Evolutionary conservation across 495 filamentous ascomycete genomes (phyloP).

Genomic region (Paragyromitra xinjiangensis): DNA sequence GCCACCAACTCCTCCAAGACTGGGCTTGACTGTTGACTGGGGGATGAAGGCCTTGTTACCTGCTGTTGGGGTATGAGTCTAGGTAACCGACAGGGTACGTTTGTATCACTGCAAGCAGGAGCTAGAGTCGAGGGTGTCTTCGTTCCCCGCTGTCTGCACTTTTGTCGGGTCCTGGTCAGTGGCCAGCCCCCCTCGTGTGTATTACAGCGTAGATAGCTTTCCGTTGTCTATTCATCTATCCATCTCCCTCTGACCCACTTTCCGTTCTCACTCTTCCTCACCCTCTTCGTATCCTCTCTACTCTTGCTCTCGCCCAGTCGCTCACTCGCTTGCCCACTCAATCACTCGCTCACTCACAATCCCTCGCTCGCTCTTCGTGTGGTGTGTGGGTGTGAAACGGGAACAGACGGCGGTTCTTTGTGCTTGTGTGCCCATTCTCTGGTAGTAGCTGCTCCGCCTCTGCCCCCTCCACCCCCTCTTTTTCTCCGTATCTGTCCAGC

Average conservation of each 20-base stretch:
- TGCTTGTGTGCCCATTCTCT: constrained; percentile 34
- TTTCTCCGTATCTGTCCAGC: constrained; percentile 34
- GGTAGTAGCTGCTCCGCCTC: constrained; percentile 33
- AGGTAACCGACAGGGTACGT: constrained; percentile 33
- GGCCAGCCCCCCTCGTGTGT: constrained; percentile 21
- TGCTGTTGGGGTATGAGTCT: constrained; percentile 24
- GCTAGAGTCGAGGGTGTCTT: constrained; percentile 9
- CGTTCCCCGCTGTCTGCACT: constrained; percentile 31
- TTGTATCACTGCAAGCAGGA: constrained; percentile 5
- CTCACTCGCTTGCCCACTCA: neutral
- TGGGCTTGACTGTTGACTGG: constrained; percentile 1
- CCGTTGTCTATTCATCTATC: neutral
- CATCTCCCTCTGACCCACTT: neutral
- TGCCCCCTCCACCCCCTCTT: constrained; percentile 46
- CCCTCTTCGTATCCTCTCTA: neutral
- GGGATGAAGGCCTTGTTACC: constrained; percentile 11
- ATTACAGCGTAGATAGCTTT: constrained; percentile 3
- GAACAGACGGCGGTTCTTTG: constrained; percentile 43
- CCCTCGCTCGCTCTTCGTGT: constrained; percentile 6
- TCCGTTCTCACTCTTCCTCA: neutral
- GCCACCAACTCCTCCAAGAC: constrained; percentile 36
- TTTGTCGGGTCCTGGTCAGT: neutral
- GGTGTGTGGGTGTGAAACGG: constrained; percentile 38
- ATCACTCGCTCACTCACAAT: neutral
- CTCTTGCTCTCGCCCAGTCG: neutral